A percentile compares a stretch with the other conserved stretches of the same genome.
phyloP scores from a whole-genome alignment of 2,329 filamentous ascomycete species.

The Huntiella decipiens region DNA sequence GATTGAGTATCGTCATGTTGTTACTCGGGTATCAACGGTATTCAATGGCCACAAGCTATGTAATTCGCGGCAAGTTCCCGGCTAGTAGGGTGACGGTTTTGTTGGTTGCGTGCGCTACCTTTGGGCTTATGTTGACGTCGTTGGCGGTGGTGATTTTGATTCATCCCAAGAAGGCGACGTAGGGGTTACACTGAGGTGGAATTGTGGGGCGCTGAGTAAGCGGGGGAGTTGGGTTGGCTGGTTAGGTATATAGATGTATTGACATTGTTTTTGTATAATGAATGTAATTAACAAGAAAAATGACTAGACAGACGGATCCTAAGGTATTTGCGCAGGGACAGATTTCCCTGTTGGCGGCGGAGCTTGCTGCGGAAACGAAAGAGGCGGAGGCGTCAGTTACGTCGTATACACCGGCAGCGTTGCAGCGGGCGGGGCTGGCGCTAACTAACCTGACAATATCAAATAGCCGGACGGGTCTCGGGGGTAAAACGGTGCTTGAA shows the following conservation, averaged over 20 bases:
- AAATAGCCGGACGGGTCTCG: conserved; percentile 70
- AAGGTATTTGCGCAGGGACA: conserved; percentile 46
- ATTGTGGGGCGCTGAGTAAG: too few relatives aligned
- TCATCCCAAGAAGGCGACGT: conserved; percentile 18
- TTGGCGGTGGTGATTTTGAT: conserved; percentile 41
- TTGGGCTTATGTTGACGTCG: conserved; percentile 40
- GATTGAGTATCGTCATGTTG: conserved; percentile 54
- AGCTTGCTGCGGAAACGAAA: conserved; percentile 52
- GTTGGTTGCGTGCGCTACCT: conserved; percentile 45
- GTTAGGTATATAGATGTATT: too few relatives aligned
- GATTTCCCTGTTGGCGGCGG: conserved; percentile 47
- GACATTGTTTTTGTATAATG: too few relatives aligned
- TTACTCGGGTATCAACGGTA: conserved; percentile 63
- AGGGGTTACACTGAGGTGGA: too few relatives aligned
- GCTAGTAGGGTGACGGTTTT: conserved; percentile 59
- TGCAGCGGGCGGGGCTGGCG: conserved; percentile 62
- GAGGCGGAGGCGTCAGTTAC: conserved; percentile 51
- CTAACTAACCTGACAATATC: conserved; percentile 55
- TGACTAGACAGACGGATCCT: too few relatives aligned
- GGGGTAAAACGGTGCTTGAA: conserved; percentile 78
- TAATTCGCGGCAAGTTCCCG: conserved; percentile 63
- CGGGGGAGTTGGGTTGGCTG: too few relatives aligned
- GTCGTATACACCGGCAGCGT: conserved; percentile 45
- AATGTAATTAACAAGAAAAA: too few relatives aligned
- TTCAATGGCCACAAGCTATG: conserved; percentile 60